Evolutionary conservation across 1,139 yeast species (phyloP), one percentile per base, ranked within the genome.

Genomic region (Hemisphaericaspora xylofermentans): DNA sequence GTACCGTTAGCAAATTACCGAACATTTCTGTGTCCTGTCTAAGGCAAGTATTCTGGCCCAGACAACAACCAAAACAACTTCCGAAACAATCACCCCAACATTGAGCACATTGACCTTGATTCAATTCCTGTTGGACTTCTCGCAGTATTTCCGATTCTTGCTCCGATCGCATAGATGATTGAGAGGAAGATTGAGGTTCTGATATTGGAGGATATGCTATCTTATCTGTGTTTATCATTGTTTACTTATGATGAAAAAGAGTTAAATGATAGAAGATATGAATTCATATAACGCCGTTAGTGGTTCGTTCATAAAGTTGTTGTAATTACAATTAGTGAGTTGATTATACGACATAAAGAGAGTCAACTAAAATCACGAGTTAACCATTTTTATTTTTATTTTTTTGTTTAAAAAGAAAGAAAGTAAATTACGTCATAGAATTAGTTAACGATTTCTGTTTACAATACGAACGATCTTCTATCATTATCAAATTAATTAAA

Each of bases 131-230:
- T 19, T 39, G 39, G 41, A 44, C 38, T 3, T 47, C 49, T 9
- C 42, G 44, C 3, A 51, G 44, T 14, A 54, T 46, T 8, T 57
- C 57, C 14, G 53, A 52, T 35, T 56, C 60, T 35, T 53, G 60
- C 24, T 54, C 47, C 6, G 34, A 31, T 17, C 12, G 33, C 5
- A 3, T 10, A 6, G 33, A 16, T 16, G 58, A 53, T 12, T 33
- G 22, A 6, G 51, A 40, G 3, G 51, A 42, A 10, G 40, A 41
- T 25, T 22, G 10, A 4, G 49, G 45, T n/a, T 45, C 33, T 13
- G 34, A 30, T 18, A 34, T 40, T 2, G 46, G 56, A 18, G 45
- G 36, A 40, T 50, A 44, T 25, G 51, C 32, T n/a, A 37, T 6
- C 15, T 18, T 35, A 30, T 42, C 34, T 31, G 34, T 18, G 19